Percentiles rank a stretch among this genome's conserved stretches.
These are phyloP conservation scores for Vigna radiata DNA, from an alignment of 306 rosid genomes.

Conservation along the genomic window DNA sequence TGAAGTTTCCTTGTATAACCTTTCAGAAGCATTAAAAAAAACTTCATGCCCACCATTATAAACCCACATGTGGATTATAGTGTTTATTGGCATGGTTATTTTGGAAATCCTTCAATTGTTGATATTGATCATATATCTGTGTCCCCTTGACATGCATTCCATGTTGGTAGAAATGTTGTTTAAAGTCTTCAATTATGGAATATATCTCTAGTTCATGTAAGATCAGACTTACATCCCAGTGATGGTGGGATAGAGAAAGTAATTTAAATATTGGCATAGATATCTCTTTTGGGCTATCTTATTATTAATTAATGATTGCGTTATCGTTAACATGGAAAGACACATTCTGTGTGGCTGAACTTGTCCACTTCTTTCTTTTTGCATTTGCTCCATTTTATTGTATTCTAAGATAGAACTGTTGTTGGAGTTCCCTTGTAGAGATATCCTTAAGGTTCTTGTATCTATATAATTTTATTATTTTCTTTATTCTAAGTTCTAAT, in stretches of 20 bases:
- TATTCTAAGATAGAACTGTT: constrained; percentile 5
- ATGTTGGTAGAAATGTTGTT: not conserved
- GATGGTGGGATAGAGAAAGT: not conserved
- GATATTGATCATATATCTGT: not conserved
- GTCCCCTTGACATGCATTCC: not conserved
- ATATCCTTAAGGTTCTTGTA: constrained; percentile 4
- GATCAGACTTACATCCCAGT: not conserved
- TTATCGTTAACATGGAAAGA: not conserved
- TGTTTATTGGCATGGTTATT: constrained; percentile 5
- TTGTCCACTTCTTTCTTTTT: not conserved
- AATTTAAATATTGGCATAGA: not conserved
- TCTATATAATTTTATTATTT: not conserved
- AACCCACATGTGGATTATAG: not conserved
- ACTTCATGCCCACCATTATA: constrained; percentile 10
- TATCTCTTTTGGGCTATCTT: not conserved
- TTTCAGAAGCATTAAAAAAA: not conserved
- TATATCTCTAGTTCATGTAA: not conserved
- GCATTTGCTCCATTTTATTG: not conserved
- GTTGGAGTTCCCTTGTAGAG: not conserved
- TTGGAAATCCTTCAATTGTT: constrained; percentile 21
- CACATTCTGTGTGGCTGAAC: not conserved
- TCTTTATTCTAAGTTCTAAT: not conserved
- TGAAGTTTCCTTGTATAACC: constrained; percentile 25
- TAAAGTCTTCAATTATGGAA: constrained; percentile 7
- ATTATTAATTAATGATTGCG: not conserved